Evolutionary conservation across 768 basidiomycete genomes (phyloP).

Genomic region (Amanita pseudoporphyria): DNA sequence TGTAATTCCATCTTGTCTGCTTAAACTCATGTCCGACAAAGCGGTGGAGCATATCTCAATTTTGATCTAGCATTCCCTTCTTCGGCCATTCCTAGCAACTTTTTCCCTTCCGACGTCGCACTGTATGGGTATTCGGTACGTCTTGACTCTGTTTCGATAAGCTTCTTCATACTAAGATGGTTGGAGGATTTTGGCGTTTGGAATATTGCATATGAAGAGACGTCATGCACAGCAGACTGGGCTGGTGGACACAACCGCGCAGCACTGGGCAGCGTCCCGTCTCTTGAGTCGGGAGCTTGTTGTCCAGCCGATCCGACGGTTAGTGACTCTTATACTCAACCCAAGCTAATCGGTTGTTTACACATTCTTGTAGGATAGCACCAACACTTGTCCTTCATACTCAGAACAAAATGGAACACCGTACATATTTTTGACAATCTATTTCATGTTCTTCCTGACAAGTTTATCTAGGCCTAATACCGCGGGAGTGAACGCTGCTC

Average conservation of each 20-base stretch:
- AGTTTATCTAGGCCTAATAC: neutral
- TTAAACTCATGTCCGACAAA: constrained; percentile 16
- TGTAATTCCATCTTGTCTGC: neutral
- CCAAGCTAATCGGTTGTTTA: neutral
- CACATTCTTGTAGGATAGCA: constrained; percentile 23
- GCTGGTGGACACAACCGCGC: constrained; percentile 44
- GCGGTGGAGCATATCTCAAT: constrained; percentile 63
- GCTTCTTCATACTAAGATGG: neutral
- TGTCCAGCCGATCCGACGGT: constrained; percentile 67
- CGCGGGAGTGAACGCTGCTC: neutral
- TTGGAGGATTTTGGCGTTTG: constrained; percentile 77
- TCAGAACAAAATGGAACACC: constrained; percentile 58
- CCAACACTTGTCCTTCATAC: constrained; percentile 58
- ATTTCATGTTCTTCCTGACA: neutral
- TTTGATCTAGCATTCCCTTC: constrained; percentile 82
- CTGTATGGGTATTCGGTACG: constrained; percentile 49
- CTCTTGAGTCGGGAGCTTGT: constrained; percentile 50
- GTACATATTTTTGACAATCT: constrained; percentile 30
- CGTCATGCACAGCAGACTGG: constrained; percentile 58
- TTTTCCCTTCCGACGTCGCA: constrained; percentile 64
- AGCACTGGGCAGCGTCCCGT: constrained; percentile 59
- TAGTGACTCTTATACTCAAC: constrained; percentile 11
- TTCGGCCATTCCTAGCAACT: constrained; percentile 52
- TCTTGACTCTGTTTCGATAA: neutral
- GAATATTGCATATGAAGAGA: constrained; percentile 65